Evolutionary conservation across 768 basidiomycete genomes (phyloP).

Genomic region (Roridomyces roridus): DNA sequence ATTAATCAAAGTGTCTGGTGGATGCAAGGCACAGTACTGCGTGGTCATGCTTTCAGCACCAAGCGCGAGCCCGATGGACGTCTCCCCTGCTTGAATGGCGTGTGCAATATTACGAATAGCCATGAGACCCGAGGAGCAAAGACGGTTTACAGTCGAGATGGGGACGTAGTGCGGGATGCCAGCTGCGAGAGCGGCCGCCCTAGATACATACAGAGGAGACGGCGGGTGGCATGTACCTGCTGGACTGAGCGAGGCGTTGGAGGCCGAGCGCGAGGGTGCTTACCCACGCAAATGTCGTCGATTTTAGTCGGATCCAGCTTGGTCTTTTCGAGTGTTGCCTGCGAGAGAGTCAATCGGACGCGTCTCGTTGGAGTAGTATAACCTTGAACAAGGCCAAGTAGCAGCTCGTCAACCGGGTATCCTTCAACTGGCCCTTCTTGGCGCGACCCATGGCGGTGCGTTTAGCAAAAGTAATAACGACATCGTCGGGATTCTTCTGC

Average conservation of each 20-base stretch:
- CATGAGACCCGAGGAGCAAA: conserved; percentile 95
- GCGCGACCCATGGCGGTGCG: conserved; percentile 89
- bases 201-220: conserved; percentile 80
- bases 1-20: conserved; percentile 4
- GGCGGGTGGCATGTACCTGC: conserved; percentile 85
- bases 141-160: conserved; percentile 89
- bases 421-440: conserved; percentile 93
- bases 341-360: not conserved
- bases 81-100: conserved; percentile 82
- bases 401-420: conserved; percentile 86
- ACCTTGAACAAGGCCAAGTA: conserved; percentile 85
- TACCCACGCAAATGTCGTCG: conserved; percentile 87
- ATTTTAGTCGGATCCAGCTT: conserved; percentile 73
- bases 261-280: conserved; percentile 24
- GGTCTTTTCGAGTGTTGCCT: conserved; percentile 74
- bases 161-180: conserved; percentile 88
- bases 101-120: conserved; percentile 92
- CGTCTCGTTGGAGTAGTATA: conserved; percentile 8
- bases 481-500: conserved; percentile 79
- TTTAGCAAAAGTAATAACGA: conserved; percentile 89
- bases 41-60: conserved; percentile 86
- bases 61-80: conserved; percentile 84
- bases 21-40: conserved; percentile 54
- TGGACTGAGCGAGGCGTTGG: not conserved
- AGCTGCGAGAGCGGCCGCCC: conserved; percentile 87